Base-by-base conservation (phyloP, 495 filamentous ascomycete species). In the Amorphotheca resinae region DNA sequence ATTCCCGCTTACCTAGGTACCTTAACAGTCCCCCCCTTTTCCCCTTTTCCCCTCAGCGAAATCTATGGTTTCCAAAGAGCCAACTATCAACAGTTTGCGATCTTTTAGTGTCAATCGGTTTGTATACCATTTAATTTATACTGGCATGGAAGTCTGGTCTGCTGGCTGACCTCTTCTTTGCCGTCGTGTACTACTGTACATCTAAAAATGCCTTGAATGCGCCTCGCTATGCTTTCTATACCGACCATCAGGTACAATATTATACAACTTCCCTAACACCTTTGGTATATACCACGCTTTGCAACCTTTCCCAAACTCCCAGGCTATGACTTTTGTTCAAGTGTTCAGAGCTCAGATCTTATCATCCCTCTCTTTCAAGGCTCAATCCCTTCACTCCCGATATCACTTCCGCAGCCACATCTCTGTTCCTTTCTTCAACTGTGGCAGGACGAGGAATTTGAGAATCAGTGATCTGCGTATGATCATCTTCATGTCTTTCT, bases 351-450 rank as follows among this genome's bases (percentile, higher is more conserved):
- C 14, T 18, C 35, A 38, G 9, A 9, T 21, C 21, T 9, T 11
- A 14, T 2, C 17, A 38, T 1, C 38, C 30, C 22, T 47, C 41
- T 12, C 38, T 22, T 18, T 54, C 47, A 11, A 50, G 37, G 22
- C 36, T 33, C 12, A 54, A 16, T 2, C 38, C 41, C 26, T 65
- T 62, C 44, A 74, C 38, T 0, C 70, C 70, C 0, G 68, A 72
- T 22, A 73, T 70, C 22, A 68, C 38, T 55, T 72, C 69, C 5
- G 65, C 70, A 38, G 61, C 54, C 0, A 58, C n/a, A 42, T 73
- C 70, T 30, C 18, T 44, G 31, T 14, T 22, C 7, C n/a, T 46
- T 26, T 39, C 33, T 34, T 40, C 28, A 16, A 8, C 34, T 15
- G 22, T 17, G 14, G 33, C 18, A 4, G 14, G 20, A 9, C 38